phyloP scores from a whole-genome alignment of 176 grass and related monocot genomes.

The Panicum miliaceum region DNA sequence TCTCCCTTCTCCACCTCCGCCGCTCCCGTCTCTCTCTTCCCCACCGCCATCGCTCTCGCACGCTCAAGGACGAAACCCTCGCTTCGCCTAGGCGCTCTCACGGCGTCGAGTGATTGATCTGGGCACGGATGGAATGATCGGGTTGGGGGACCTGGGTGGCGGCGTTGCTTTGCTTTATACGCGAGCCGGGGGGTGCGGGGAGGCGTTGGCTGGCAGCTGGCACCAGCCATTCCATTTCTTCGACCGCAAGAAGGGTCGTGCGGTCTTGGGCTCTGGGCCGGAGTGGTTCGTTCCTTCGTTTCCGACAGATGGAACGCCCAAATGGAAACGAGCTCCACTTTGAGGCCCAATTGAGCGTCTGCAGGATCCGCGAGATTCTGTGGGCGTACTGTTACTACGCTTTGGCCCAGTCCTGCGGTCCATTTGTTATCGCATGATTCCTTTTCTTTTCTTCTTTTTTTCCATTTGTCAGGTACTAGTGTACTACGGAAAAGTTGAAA shows the following conservation, averaged over 20 bases:
- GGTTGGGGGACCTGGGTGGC: neutral
- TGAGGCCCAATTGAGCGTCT: neutral
- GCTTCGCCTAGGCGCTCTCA: neutral
- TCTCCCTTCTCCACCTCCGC: neutral
- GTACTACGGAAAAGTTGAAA: neutral
- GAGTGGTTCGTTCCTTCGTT: neutral
- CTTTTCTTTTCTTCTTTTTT: no score
- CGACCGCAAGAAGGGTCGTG: neutral
- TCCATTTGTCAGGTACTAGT: no score
- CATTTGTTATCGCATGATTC: no score
- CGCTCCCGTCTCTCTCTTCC: neutral
- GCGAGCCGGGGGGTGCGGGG: neutral
- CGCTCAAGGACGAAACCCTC: neutral
- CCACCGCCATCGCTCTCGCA: neutral
- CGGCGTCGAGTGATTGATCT: neutral
- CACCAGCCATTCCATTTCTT: neutral
- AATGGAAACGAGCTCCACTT: neutral
- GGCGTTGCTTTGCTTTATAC: conserved; percentile 8
- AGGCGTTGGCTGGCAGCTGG: neutral
- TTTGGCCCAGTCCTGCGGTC: no score
- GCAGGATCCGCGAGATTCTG: neutral
- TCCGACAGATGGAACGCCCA: neutral
- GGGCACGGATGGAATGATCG: neutral
- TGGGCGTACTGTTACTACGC: no score
- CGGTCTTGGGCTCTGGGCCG: neutral